Evolutionary conservation across 352 stramenopile genomes (phyloP), one percentile per base, ranked within the genome.

Genomic region (Phytopythium ostracodes): DNA sequence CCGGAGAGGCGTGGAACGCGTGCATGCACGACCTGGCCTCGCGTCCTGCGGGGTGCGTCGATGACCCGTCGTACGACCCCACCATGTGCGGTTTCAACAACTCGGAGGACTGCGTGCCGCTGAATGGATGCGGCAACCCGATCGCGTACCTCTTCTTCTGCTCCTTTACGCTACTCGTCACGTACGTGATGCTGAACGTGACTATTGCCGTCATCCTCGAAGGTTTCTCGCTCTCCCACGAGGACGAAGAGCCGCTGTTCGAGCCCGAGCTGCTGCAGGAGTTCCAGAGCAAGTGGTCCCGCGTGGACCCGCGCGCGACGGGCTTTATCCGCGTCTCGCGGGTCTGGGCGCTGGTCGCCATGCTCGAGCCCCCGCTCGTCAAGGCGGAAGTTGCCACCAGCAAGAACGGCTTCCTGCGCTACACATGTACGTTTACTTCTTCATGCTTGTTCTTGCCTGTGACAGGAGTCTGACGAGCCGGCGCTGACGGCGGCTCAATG

Each of bases 171-270:
- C 61, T 98, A 57, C 76, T 98, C n/a, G 79, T 98, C 36, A 97
- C 84, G 15, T 98, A 95, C 61, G 81, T 98, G 15, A 91, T 98
- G 70, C 78, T 98, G 25, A 98, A 98, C 62, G 73, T 98, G 53
- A 98, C 96, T 50, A 97, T 98, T 31, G 93, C 89, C 31, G 88
- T 98, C 31, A 96, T 98, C 56, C 81, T 98, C 14, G 90, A 98
- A 55, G 87, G 88, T 49, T 98, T 98, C 74, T 93, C 79, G 18
- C 70, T 79, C 40, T 91, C 79, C 1, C 81, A 91, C 9, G 77
- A 91, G 63, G 89, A 97, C 40, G 87, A 96, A 46, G 92, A 98
- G 31, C 83, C 91, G 4, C 78, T 92, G 31, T 87, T 98, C 67
- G 87, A 94, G 33, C 84, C 79, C 0, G 79, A 95, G 31, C 75